Base-by-base conservation (phyloP, 352 stramenopile genomes). In the Phytophthora citrophthora region DNA sequence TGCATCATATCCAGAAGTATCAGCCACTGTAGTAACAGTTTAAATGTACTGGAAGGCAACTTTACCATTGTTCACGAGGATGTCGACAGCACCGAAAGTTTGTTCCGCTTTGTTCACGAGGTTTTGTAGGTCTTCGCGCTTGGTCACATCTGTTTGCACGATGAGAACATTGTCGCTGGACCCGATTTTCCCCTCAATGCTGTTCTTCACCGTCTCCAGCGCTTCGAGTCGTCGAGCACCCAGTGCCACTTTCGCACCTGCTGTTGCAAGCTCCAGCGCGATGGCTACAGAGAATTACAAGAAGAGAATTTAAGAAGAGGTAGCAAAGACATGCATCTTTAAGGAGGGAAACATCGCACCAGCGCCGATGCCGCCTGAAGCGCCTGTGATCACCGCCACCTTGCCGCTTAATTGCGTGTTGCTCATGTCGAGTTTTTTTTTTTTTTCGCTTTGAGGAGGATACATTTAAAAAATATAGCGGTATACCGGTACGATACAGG, bases 31-130 rank as follows among this genome's bases (percentile, higher is more conserved):
- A 20, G 20, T 20, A 20, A 20, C 20, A 20, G 20, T 20, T 20
- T 20, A 2, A 20, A 20, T 20, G 20, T 20, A 29, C 26, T 29
- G 26, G 26, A 29, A 7, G 26, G 26, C 26, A 7, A 29, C 26
- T 29, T 4, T 27, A 88, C 80, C 81, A 48, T 96, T 96, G 75
- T 96, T 97, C 16, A 98, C 83, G 39, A 98, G 76, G 49, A 97
- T 96, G 58, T 97, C 88, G 18, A 97, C 72, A 5, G 79, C 69
- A 5, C 85, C 86, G 34, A 97, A 88, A 6, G 41, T 51, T 20
- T 81, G 71, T 46, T 88, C 86, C 20, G 83, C 82, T 58, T 70
- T 79, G 16, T 60, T 54, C 24, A 94, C 84, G 2, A 94, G 76
- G 16, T 67, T 72, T 44, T 91, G 77, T 36, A 94, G 54, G 27